Evolutionary conservation across 208 protist genomes (phyloP), one percentile per base, ranked within the genome.

Genomic region (Acanthamoeba castellanii): DNA sequence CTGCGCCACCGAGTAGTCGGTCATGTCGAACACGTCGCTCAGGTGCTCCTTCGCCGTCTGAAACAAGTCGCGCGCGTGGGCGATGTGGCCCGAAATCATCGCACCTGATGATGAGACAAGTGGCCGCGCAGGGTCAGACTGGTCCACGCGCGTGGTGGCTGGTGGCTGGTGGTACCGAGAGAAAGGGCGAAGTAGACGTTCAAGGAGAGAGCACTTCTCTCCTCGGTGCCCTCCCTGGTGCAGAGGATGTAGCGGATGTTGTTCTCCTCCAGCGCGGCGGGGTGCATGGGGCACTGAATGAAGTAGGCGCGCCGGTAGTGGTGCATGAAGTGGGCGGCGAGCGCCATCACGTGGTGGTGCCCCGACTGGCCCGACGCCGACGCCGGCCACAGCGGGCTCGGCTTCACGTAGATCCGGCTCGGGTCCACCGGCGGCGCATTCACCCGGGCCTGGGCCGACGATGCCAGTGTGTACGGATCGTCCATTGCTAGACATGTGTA

Each of bases 181-280:
- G 32, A 87, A 9, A 94, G 55, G 45, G 70, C 66, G 66, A 68
- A 87, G 50, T 78, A 70, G 18, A 94, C 37, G 47, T 85, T 94
- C n/a, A 94, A 85, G 25, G 91, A 55, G 47, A 94, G 50, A 68
- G 91, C 66, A 85, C 91, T 94, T 94, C 70, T 81, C 50, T 94
- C 91, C 57, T 94, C 59, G 52, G 45, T 0, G 2, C 91, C 91
- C 68, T 94, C 91, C 18, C 32, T 66, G 7, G 91, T 94, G 30
- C 91, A 94, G 18, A 94, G 50, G 0, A 94, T 47, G 52, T 94
- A 94, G 30, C 91, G 66, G 27, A 94, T 27, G 70, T 85, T 94
- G 91, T 61, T 59, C 27, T 94, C 91, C 22, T 94, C 45, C 18
- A 94, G 59, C 14, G 91, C 66, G 20, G 91, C 52, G 6, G 91